These are phyloP conservation scores for Ophiognomonia clavigignenti-juglandacearum DNA, from an alignment of 2,329 filamentous ascomycete species.

Conservation along the genomic window DNA sequence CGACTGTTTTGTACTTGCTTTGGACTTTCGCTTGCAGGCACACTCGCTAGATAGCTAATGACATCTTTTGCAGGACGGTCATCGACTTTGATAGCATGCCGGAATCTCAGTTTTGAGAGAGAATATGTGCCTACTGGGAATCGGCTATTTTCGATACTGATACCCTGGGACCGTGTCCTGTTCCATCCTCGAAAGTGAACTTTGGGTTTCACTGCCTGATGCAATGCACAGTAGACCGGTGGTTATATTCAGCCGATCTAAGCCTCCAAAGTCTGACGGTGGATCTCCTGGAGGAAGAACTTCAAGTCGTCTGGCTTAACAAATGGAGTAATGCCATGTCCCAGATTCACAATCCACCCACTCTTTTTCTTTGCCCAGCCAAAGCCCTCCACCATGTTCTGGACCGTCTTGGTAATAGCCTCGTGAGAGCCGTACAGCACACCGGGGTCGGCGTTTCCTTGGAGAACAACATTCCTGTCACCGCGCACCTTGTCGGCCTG, in stretches of 20 bases:
- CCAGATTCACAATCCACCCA: constrained; percentile 95
- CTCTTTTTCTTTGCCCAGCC: constrained; percentile 68
- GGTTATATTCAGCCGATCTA: not conserved
- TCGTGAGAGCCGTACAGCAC: constrained; percentile 81
- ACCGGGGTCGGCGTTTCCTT: constrained; percentile 94
- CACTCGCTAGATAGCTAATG: not conserved
- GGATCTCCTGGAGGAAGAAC: constrained; percentile 92
- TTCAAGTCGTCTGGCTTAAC: constrained; percentile 91
- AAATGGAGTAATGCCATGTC: constrained; percentile 91
- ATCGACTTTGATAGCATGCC: constrained; percentile 19
- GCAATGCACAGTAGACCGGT: constrained; percentile 1
- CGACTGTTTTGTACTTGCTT: not conserved
- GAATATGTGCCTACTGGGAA: constrained; percentile 7
- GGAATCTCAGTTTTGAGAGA: constrained; percentile 11
- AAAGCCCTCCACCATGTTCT: constrained; percentile 86
- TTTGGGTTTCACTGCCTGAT: not conserved
- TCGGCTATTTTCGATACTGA: not conserved
- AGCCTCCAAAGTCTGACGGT: constrained; percentile 56
- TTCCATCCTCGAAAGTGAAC: not conserved
- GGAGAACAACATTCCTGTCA: constrained; percentile 69
- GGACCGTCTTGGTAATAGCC: constrained; percentile 75
- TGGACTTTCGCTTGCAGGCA: not conserved
- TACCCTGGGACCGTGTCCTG: not conserved
- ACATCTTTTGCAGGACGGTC: no score
- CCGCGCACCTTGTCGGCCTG: constrained; percentile 77